A percentile compares a stretch with the other conserved stretches of the same genome.
These are phyloP conservation scores for Botrytis galanthina DNA, from an alignment of 2,329 filamentous ascomycete genomes.

Conservation along the genomic window DNA sequence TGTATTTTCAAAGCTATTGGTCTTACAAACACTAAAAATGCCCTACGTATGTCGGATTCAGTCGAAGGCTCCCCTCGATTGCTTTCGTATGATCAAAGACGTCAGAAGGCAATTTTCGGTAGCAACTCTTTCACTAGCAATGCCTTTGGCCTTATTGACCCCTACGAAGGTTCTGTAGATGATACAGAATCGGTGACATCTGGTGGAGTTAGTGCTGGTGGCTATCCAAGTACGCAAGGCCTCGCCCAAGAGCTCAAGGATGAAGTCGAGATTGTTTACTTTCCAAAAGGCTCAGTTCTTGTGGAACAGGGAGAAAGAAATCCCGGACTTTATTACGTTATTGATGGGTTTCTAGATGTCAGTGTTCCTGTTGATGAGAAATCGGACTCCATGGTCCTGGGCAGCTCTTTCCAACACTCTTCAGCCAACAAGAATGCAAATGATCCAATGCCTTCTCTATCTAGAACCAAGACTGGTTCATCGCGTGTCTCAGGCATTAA, in stretches of 20 bases:
- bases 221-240: constrained; percentile 59
- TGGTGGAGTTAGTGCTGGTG: constrained; percentile 58
- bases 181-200: constrained; percentile 86
- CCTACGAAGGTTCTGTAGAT: constrained; percentile 73
- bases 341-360: constrained; percentile 95
- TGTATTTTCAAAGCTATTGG: constrained; percentile 96
- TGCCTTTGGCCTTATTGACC: constrained; percentile 87
- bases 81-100: constrained; percentile 76
- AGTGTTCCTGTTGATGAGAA: constrained; percentile 66
- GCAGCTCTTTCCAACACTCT: constrained; percentile 29
- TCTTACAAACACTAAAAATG: constrained; percentile 65
- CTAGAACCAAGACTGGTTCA: constrained; percentile 46
- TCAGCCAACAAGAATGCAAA: constrained; percentile 29
- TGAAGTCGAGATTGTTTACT: constrained; percentile 96
- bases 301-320: constrained; percentile 98
- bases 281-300: constrained; percentile 88
- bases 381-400: constrained; percentile 35
- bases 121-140: constrained; percentile 72
- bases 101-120: constrained; percentile 75
- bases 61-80: constrained; percentile 82
- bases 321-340: constrained; percentile 93
- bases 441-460: constrained; percentile 46
- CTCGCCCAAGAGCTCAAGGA: constrained; percentile 79
- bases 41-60: constrained; percentile 67
- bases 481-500: constrained; percentile 34